phyloP scores from a whole-genome alignment of 1,284 basidiomycete genomes.

The Laetiporus sulphureus region DNA sequence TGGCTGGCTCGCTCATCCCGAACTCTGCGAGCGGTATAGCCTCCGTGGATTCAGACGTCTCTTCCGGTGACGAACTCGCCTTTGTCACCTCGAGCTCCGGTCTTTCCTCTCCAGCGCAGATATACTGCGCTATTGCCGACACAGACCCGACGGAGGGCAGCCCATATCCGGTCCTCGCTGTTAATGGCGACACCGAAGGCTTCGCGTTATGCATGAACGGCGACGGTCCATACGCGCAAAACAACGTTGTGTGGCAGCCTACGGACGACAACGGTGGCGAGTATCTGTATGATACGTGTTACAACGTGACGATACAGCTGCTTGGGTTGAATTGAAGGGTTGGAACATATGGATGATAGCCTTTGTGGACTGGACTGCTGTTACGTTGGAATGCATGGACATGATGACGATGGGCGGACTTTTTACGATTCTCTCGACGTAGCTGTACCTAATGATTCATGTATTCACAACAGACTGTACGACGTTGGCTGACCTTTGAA shows the following conservation, averaged over 20 bases:
- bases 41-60: conserved; percentile 9
- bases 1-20: conserved; percentile 14
- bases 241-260: conserved; percentile 12
- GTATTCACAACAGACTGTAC: no score
- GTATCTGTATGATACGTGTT: conserved; percentile 10
- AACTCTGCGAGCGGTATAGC: conserved; percentile 6
- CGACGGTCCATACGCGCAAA: conserved; percentile 5
- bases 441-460: no score
- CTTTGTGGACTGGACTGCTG: no score
- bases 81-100: conserved; percentile 13
- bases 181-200: conserved; percentile 14
- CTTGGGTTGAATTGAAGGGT: no score
- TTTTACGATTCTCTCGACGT: no score
- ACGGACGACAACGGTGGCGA: conserved; percentile 11
- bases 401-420: no score
- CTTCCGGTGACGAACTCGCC: conserved; percentile 8
- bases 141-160: conserved; percentile 19
- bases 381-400: no score
- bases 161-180: conserved; percentile 19
- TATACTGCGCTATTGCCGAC: conserved; percentile 21
- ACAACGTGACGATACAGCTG: conserved; percentile 7
- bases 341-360: no score
- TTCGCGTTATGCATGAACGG: conserved; percentile 17
- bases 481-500: no score
- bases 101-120: conserved; percentile 11